Evolutionary conservation across 768 basidiomycete genomes (phyloP), one percentile per base, ranked within the genome.

Genomic region (Coprinopsis sp.): DNA sequence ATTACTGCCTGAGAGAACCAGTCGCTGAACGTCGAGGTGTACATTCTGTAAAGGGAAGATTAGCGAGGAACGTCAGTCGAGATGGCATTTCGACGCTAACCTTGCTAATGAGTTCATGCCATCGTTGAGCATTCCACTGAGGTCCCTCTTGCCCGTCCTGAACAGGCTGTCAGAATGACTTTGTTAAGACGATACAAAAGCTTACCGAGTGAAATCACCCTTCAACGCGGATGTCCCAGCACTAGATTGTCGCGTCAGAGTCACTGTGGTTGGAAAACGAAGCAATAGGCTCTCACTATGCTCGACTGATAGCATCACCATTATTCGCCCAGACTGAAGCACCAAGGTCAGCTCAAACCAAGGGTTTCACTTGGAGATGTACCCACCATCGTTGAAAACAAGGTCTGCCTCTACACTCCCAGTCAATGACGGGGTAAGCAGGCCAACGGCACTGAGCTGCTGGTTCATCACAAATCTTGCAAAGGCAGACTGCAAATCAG

Each of bases 1-100:
- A 98, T 93, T 36, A 95, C 91, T 0, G 94, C 92, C 67, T 99
- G 96, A 47, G 79, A 84, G 65, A 97, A 99, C 87, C 92, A 99
- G 65, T 99, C 96, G 54, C 86, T 83, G 59, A 91, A 91, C 1
- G 89, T 87, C 16, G 90, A 84, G 8, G 87, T 86, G 66, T 84
- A 91, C 83, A 91, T 84, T 56, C 89, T 86, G 44, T n/a, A 45
- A 25, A 29, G 16, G 27, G 30, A 27, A 25, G 33, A 30, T 31
- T 49, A 51, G 27, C 25, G 22, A 29, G 25, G 11, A 38, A 29
- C 34, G n/a, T 49, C 3, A 41, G 11, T 43, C 18, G 22, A 18
- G 16, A 34, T 14, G 33, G 23, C 8, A 29, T 27, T 34, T 14
- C 16, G 33, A 31, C 44, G 37, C 64, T 21, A 27, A 82, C 74